These are phyloP conservation scores for Rugonectria rugulosa DNA, from an alignment of 2,329 filamentous ascomycete genomes.

Conservation along the genomic window DNA sequence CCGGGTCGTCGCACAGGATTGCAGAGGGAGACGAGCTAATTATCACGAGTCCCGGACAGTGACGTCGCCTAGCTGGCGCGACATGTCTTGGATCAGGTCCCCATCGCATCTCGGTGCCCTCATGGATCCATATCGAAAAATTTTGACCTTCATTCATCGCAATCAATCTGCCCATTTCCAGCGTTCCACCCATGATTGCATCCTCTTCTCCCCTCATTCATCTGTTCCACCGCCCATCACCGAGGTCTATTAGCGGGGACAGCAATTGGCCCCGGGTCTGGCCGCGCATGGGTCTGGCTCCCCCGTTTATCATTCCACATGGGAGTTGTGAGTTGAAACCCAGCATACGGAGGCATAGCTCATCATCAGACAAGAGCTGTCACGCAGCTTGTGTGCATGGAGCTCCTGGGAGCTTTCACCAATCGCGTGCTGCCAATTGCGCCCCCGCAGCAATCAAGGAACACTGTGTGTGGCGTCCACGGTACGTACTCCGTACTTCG, in stretches of 20 bases:
- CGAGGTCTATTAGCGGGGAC: constrained; percentile 6
- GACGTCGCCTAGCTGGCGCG: constrained; percentile 4
- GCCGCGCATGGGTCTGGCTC: constrained; percentile 13
- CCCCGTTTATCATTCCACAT: constrained; percentile 12
- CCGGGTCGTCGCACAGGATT: constrained; percentile 1
- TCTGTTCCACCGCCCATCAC: constrained; percentile 9
- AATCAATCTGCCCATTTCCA: constrained; percentile 12
- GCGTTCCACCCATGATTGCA: constrained; percentile 13
- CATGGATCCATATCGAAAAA: constrained; percentile 9
- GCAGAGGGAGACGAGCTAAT: constrained; percentile 1
- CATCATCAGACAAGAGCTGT: constrained; percentile 24
- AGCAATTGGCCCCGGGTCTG: constrained; percentile 1
- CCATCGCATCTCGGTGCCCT: constrained; percentile 2
- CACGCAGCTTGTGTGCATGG: constrained; percentile 19
- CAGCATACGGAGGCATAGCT: constrained; percentile 12
- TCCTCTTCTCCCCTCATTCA: constrained; percentile 6
- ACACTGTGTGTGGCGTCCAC: constrained; percentile 2
- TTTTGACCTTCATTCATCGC: neutral
- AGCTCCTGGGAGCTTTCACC: constrained; percentile 27
- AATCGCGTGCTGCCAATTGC: constrained; percentile 25
- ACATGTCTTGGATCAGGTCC: neutral
- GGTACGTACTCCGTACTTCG: neutral
- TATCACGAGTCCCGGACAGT: neutral
- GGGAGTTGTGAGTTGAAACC: constrained; percentile 27
- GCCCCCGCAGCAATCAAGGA: constrained; percentile 24